A percentile compares a stretch with the other conserved stretches of the same genome.
phyloP scores from a whole-genome alignment of 179 eudicot genomes.

The Beta lomatogona region DNA sequence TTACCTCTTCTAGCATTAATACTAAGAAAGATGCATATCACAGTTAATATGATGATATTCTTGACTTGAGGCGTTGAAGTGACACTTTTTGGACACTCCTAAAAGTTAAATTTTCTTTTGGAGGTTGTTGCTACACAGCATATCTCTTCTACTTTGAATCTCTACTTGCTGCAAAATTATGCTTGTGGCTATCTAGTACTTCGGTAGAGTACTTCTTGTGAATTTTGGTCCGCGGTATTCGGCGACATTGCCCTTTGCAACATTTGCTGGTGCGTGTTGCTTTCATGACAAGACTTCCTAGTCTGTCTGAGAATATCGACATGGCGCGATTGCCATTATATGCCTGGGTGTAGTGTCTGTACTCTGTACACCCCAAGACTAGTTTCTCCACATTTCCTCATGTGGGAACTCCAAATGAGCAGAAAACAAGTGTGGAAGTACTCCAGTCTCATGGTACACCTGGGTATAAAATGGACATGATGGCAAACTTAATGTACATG shows the following conservation, averaged over 20 bases:
- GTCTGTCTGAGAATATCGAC: not conserved
- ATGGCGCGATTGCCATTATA: no score
- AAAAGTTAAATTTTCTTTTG: not conserved
- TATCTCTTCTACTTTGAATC: not conserved
- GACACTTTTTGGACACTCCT: not conserved
- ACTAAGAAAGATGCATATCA: not conserved
- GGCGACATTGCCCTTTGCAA: not conserved
- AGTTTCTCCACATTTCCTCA: not conserved
- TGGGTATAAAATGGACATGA: no score
- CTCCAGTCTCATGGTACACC: no score
- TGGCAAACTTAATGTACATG: not conserved
- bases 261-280: not conserved
- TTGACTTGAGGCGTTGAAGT: not conserved
- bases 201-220: not conserved
- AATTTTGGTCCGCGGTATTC: not conserved
- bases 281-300: not conserved
- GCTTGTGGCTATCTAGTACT: no score
- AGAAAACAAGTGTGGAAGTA: no score
- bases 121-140: not conserved
- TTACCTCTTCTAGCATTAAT: constrained; percentile 3
- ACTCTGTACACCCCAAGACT: not conserved
- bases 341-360: no score
- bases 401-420: no score
- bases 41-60: not conserved
- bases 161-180: not conserved